A percentile compares a stretch with the other conserved stretches of the same genome.
phyloP scores from a whole-genome alignment of 31 red algal genomes.

The Pterothamnion heteromorphum region DNA sequence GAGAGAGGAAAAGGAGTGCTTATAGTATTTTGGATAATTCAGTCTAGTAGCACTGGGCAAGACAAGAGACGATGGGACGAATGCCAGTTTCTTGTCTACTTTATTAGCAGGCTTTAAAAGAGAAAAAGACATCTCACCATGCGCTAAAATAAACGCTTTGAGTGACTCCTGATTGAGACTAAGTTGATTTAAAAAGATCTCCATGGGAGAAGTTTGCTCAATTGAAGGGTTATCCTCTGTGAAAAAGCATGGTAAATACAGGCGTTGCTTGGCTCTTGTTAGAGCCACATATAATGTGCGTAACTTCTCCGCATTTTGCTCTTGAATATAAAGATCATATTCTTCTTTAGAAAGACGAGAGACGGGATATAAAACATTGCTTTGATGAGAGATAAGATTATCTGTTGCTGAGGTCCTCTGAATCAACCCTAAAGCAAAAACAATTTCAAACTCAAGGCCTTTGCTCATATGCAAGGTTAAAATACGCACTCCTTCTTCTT shows the following conservation, averaged over 20 bases:
- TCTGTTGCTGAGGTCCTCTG: neutral
- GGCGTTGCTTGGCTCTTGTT: neutral
- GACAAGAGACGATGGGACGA: no score
- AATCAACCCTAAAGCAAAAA: neutral
- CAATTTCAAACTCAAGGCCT: slow-evolving; percentile 24
- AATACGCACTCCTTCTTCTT: slow-evolving; percentile 11
- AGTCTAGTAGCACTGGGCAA: no score
- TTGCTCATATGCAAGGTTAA: slow-evolving; percentile 15
- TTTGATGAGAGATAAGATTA: neutral
- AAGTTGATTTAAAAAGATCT: no score
- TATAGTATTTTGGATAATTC: no score
- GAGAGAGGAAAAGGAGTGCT: no score
- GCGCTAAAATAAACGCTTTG: no score
- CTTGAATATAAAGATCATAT: neutral
- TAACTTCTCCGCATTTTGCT: neutral
- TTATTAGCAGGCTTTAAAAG: no score
- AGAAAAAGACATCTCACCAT: no score
- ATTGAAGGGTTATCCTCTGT: no score
- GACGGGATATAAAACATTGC: neutral
- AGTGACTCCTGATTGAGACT: no score
- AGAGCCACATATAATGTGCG: slow-evolving; percentile 10
- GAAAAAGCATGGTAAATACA: neutral
- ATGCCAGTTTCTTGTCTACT: no score
- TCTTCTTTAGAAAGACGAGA: neutral
- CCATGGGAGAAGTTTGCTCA: no score